phyloP scores from a whole-genome alignment of 1,284 basidiomycete genomes.

The Malassezia globosa region DNA sequence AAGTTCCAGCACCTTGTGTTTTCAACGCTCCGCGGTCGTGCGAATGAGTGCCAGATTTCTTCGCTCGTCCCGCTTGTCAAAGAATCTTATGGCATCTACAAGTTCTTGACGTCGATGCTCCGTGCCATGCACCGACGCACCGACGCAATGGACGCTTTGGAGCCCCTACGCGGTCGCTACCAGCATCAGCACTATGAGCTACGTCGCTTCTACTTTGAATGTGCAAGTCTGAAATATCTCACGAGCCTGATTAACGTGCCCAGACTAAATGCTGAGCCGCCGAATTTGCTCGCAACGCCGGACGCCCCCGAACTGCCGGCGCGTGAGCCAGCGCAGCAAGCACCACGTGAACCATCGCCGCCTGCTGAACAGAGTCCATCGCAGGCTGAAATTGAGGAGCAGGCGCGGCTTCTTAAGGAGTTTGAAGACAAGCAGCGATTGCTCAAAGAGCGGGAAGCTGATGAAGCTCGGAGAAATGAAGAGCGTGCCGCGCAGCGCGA shows the following conservation, averaged over 20 bases:
- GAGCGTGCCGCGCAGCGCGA: slow-evolving; percentile 72
- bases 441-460: slow-evolving; percentile 65
- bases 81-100: slow-evolving; percentile 47
- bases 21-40: slow-evolving; percentile 37
- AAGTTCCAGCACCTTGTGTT: slow-evolving; percentile 46
- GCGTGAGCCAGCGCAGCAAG: slow-evolving; percentile 23
- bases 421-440: slow-evolving; percentile 90
- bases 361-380: slow-evolving; percentile 23
- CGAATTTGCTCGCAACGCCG: slow-evolving; percentile 44
- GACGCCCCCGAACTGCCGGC: slow-evolving; percentile 34
- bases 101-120: slow-evolving; percentile 47
- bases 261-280: slow-evolving; percentile 45
- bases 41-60: slow-evolving; percentile 46
- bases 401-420: slow-evolving; percentile 86
- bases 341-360: slow-evolving; percentile 22
- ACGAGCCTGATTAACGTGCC: slow-evolving; percentile 47
- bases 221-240: slow-evolving; percentile 45
- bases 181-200: slow-evolving; percentile 40
- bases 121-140: slow-evolving; percentile 46
- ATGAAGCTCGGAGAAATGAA: slow-evolving; percentile 66
- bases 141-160: slow-evolving; percentile 43
- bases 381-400: slow-evolving; percentile 67
- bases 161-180: slow-evolving; percentile 43
- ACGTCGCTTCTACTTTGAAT: slow-evolving; percentile 47
- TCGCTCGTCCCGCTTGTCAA: slow-evolving; percentile 45